Evolutionary conservation across 2,329 filamentous ascomycete genomes (phyloP).

Genomic region (Ilyonectria mors-panacis): DNA sequence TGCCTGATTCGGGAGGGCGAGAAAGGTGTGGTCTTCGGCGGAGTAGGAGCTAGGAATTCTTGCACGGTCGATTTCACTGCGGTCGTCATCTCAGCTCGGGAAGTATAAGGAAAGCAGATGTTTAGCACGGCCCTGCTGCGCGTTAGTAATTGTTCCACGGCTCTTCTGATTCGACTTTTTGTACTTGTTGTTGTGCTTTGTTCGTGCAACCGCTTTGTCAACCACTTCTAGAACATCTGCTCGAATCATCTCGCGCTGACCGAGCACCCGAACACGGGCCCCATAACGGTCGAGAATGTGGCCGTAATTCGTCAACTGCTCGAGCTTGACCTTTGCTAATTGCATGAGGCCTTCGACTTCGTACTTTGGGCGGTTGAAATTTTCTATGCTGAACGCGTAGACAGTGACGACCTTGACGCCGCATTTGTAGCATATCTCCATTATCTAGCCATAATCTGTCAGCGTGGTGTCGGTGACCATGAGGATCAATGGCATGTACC

Average conservation of each 20-base stretch:
- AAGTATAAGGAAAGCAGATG: slow-evolving; percentile 98
- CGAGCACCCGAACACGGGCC: slow-evolving; percentile 87
- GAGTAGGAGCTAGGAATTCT: slow-evolving; percentile 84
- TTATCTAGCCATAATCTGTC: slow-evolving; percentile 70
- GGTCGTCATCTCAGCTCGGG: slow-evolving; percentile 92
- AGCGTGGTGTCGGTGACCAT: slow-evolving; percentile 7
- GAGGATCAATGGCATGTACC: slow-evolving; percentile 70
- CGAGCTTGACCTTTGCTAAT: slow-evolving; percentile 94
- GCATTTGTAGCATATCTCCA: slow-evolving; percentile 98
- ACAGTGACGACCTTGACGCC: slow-evolving; percentile 97
- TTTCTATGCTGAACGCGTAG: slow-evolving; percentile 99
- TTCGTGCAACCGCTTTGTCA: slow-evolving; percentile 88
- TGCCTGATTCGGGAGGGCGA: slow-evolving; percentile 90
- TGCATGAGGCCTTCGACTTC: slow-evolving; percentile 98
- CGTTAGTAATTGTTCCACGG: slow-evolving; percentile 29
- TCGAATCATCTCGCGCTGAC: slow-evolving; percentile 86
- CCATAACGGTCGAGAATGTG: slow-evolving; percentile 95
- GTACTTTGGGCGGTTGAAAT: slow-evolving; percentile 96
- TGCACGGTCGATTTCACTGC: slow-evolving; percentile 90
- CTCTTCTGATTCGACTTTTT: slow-evolving; percentile 35
- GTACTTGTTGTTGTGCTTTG: slow-evolving; percentile 86
- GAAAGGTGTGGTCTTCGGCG: slow-evolving; percentile 79
- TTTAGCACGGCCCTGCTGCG: slow-evolving; percentile 75
- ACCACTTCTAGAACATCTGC: slow-evolving; percentile 91
- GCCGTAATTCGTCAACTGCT: slow-evolving; percentile 92